phyloP scores from a whole-genome alignment of 2,329 filamentous ascomycete species.

The Metarhizium rileyi region DNA sequence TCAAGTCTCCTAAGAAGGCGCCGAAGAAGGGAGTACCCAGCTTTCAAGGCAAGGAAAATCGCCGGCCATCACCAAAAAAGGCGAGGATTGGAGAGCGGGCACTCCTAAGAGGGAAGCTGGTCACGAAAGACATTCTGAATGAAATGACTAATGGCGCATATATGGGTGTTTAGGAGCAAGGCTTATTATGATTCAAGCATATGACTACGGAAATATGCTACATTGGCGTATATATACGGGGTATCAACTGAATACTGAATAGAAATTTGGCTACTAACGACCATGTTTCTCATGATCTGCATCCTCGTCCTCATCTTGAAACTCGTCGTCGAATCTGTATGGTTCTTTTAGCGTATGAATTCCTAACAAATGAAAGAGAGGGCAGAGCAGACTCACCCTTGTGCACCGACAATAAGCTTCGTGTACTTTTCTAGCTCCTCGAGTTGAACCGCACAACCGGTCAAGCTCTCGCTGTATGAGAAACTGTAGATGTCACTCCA shows the following conservation, averaged over 20 bases:
- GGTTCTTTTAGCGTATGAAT: not conserved
- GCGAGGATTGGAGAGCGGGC: constrained; percentile 50
- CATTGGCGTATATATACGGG: constrained; percentile 7
- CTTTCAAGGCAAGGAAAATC: constrained; percentile 33
- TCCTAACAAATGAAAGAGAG: not conserved
- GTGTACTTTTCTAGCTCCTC: constrained; percentile 45
- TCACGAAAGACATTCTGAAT: constrained; percentile 71
- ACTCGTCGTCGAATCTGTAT: constrained; percentile 25
- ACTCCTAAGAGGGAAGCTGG: constrained; percentile 55
- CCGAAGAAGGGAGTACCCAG: constrained; percentile 10
- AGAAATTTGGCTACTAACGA: not conserved
- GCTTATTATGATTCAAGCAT: not conserved
- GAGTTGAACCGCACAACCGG: constrained; percentile 43
- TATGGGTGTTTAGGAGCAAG: constrained; percentile 4
- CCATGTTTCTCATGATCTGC: constrained; percentile 4
- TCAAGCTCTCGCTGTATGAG: constrained; percentile 43
- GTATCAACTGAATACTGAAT: constrained; percentile 8
- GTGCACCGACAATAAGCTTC: constrained; percentile 48
- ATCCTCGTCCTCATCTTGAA: constrained; percentile 16
- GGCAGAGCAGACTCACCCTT: constrained; percentile 24
- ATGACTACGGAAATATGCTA: constrained; percentile 1
- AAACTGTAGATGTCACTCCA: constrained; percentile 50
- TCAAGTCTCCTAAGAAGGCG: constrained; percentile 20
- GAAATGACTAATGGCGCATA: constrained; percentile 46
- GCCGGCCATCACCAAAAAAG: constrained; percentile 39